Evolutionary conservation across 2,329 filamentous ascomycete species (phyloP).

Genomic region (Beauveria rudraprayagi): DNA sequence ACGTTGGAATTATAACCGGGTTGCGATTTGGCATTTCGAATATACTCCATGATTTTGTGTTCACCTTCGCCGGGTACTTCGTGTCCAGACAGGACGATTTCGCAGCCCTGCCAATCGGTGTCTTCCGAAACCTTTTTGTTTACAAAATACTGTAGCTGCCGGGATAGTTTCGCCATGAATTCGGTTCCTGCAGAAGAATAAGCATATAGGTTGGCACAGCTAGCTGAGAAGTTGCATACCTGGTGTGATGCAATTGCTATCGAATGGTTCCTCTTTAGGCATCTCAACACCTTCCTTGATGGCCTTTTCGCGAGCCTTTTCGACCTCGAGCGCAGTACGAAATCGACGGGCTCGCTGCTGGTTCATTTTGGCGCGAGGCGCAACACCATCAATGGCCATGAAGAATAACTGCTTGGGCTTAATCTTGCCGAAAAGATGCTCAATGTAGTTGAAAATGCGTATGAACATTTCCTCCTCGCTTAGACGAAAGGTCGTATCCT

Average conservation of each 20-base stretch:
- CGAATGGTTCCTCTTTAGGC: slow-evolving; percentile 91
- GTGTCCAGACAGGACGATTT: slow-evolving; percentile 92
- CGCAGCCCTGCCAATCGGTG: slow-evolving; percentile 92
- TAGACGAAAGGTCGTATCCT: slow-evolving; percentile 84
- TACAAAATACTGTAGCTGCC: slow-evolving; percentile 95
- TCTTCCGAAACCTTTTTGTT: slow-evolving; percentile 98
- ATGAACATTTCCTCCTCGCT: slow-evolving; percentile 99
- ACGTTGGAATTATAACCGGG: slow-evolving; percentile 87
- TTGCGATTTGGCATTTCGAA: slow-evolving; percentile 93
- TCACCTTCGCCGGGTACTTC: slow-evolving; percentile 97
- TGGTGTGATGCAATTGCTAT: slow-evolving; percentile 98
- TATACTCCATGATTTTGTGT: slow-evolving; percentile 99
- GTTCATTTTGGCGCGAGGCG: slow-evolving; percentile 98
- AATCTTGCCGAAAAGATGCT: slow-evolving; percentile 97
- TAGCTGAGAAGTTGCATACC: slow-evolving; percentile 34
- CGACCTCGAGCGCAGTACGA: slow-evolving; percentile 84
- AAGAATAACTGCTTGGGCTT: slow-evolving; percentile 98
- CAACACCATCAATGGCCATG: slow-evolving; percentile 98
- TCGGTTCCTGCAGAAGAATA: slow-evolving; percentile 51
- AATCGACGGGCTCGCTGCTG: slow-evolving; percentile 95
- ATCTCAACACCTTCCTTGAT: slow-evolving; percentile 82
- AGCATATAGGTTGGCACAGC: background rate
- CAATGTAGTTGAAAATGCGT: slow-evolving; percentile 99
- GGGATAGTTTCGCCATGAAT: slow-evolving; percentile 94
- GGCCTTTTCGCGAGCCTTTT: slow-evolving; percentile 86